Evolutionary conservation across 225 moss, liverwort and hornwort genomes (phyloP).

Genomic region (Straminergon stramineum): DNA sequence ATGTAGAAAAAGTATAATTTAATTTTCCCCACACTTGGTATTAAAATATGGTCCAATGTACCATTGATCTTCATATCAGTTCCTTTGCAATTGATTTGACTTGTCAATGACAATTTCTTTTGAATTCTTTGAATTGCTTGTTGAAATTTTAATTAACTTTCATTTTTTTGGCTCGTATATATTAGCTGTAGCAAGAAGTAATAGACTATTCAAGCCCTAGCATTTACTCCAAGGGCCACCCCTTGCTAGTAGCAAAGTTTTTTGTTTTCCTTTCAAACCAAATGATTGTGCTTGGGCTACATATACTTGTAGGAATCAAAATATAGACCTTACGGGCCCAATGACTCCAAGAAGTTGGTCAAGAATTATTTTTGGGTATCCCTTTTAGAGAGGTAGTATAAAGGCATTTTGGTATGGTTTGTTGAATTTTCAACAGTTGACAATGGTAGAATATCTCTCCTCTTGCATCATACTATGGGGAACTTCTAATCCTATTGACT

Average conservation of each 20-base stretch:
- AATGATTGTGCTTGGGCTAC: not conserved
- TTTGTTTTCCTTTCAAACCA: not conserved
- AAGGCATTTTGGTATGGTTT: accelerated
- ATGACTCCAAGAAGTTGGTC: accelerated
- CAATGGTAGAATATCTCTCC: not conserved
- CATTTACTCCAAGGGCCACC: not conserved
- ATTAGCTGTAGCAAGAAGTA: not conserved
- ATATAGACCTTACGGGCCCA: not conserved
- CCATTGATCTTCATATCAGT: not conserved
- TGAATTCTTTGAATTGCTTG: not conserved
- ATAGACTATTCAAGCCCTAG: too few species aligned
- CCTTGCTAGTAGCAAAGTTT: not conserved
- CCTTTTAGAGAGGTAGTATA: not conserved
- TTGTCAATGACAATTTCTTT: accelerated
- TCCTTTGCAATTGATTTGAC: not conserved
- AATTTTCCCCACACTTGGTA: not conserved
- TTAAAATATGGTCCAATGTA: not conserved
- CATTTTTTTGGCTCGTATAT: accelerated
- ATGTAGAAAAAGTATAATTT: not conserved
- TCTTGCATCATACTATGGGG: not conserved
- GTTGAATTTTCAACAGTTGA: not conserved
- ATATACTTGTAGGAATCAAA: accelerated
- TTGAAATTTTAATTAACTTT: not conserved
- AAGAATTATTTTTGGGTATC: not conserved
- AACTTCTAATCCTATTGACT: not conserved